Percentiles rank a stretch among this genome's conserved stretches.
Conservation (phyloP, 78 protist species). For the Cavenderia fasciculata region DNA sequence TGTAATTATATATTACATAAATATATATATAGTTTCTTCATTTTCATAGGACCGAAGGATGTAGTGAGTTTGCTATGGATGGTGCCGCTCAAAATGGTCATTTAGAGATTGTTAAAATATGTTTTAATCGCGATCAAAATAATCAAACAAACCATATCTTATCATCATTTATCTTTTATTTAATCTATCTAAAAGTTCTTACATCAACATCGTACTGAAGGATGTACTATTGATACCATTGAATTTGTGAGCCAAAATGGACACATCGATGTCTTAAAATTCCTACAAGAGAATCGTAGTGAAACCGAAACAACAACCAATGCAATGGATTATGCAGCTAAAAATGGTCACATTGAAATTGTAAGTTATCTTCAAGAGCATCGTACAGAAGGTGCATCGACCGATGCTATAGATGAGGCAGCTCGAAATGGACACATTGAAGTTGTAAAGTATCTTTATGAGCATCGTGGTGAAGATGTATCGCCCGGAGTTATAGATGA, state of each 20-base stretch:
- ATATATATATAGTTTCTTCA: conserved; percentile 23
- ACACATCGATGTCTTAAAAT: not conserved
- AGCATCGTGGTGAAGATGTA: too few species aligned
- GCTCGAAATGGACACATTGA: not conserved
- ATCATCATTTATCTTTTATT: too few species aligned
- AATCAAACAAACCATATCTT: too few species aligned
- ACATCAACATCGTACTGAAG: too few species aligned
- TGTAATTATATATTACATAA: too few species aligned
- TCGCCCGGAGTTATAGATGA: too few species aligned
- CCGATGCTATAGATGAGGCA: conserved; percentile 13
- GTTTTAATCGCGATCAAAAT: too few species aligned
- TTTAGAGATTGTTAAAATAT: not conserved
- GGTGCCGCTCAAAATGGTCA: conserved; percentile 9
- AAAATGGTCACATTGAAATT: not conserved
- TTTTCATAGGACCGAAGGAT: conserved; percentile 9
- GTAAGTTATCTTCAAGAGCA: not conserved
- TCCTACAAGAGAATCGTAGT: conserved; percentile 13
- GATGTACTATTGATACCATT: not conserved
- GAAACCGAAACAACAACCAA: not conserved
- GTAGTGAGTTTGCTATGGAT: conserved; percentile 1
- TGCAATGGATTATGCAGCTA: conserved; percentile 14
- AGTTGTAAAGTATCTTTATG: not conserved
- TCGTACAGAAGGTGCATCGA: conserved; percentile 15
- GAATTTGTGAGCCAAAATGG: conserved; percentile 5
- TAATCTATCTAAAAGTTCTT: too few species aligned